These are phyloP conservation scores for Tulasnella sp. DNA, from an alignment of 768 basidiomycete genomes.

Conservation along the genomic window DNA sequence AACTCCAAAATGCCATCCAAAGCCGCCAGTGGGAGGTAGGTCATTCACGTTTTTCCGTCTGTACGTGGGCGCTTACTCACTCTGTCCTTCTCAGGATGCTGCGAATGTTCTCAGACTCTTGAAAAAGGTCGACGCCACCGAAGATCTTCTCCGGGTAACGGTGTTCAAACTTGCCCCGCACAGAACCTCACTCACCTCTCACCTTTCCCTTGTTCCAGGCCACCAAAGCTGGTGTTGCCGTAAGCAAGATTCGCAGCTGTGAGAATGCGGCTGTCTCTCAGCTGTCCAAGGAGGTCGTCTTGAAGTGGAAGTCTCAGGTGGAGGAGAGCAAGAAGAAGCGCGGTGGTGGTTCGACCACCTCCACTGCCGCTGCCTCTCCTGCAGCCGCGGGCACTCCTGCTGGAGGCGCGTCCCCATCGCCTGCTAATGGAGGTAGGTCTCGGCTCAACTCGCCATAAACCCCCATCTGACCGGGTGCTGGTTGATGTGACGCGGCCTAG, in stretches of 20 bases:
- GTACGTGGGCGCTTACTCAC: conserved; percentile 1
- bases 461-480: too few species aligned
- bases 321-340: conserved; percentile 47
- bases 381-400: not conserved
- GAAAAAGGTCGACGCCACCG: conserved; percentile 31
- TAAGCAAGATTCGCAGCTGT: conserved; percentile 81
- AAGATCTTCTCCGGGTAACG: conserved; percentile 31
- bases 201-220: conserved; percentile 51
- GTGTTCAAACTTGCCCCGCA: conserved; percentile 8
- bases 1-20: conserved; percentile 22
- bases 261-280: conserved; percentile 68
- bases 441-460: too few species aligned
- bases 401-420: not conserved
- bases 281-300: conserved; percentile 84
- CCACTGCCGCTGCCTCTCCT: conserved; percentile 8
- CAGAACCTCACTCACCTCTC: not conserved
- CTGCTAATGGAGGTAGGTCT: conserved; percentile 34
- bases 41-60: conserved; percentile 2
- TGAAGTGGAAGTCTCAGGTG: conserved; percentile 86
- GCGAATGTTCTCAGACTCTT: conserved; percentile 21
- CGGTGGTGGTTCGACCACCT: not conserved
- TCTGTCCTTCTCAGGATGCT: conserved; percentile 19
- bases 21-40: conserved; percentile 20
- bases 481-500: conserved; percentile 32
- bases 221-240: conserved; percentile 87